These are phyloP conservation scores for Penicillium olsonii DNA, from an alignment of 2,329 filamentous ascomycete genomes.

Conservation along the genomic window DNA sequence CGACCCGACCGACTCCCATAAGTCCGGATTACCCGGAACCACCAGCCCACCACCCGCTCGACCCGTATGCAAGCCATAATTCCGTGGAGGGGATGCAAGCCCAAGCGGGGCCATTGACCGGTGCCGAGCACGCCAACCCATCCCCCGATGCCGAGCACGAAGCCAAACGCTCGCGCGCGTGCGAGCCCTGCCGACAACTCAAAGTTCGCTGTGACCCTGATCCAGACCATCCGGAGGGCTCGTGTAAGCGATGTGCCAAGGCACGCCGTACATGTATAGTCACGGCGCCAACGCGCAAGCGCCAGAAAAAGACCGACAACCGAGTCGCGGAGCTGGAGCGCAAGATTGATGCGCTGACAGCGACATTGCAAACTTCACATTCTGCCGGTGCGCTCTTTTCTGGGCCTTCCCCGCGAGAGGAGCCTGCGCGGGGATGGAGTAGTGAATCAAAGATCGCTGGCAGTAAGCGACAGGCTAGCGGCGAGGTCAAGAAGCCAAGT, in stretches of 20 bases:
- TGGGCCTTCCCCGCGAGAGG: conserved; percentile 33
- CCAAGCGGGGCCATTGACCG: neutral
- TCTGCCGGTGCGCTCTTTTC: conserved; percentile 23
- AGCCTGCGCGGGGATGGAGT: conserved; percentile 35
- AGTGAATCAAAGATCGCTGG: conserved; percentile 22
- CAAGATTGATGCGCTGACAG: conserved; percentile 87
- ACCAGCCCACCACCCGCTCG: conserved; percentile 23
- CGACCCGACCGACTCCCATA: conserved; percentile 10
- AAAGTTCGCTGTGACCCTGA: conserved; percentile 87
- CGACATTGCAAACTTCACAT: conserved; percentile 66
- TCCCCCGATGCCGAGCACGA: conserved; percentile 41
- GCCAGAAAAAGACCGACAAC: conserved; percentile 89
- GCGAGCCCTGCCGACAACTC: conserved; percentile 72
- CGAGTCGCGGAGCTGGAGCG: conserved; percentile 87
- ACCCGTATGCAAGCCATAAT: conserved; percentile 8
- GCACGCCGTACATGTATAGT: conserved; percentile 75
- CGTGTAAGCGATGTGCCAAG: conserved; percentile 77
- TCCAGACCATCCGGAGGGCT: conserved; percentile 59
- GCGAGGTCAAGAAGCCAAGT: conserved; percentile 27
- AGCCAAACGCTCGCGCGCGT: conserved; percentile 69
- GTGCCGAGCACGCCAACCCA: conserved; percentile 1
- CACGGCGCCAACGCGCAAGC: conserved; percentile 72
- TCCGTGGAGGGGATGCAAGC: neutral
- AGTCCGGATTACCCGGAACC: conserved; percentile 31
- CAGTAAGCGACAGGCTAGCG: conserved; percentile 35